phyloP scores from a whole-genome alignment of 1,139 yeast genomes.

The Yamadazyma dendronema region DNA sequence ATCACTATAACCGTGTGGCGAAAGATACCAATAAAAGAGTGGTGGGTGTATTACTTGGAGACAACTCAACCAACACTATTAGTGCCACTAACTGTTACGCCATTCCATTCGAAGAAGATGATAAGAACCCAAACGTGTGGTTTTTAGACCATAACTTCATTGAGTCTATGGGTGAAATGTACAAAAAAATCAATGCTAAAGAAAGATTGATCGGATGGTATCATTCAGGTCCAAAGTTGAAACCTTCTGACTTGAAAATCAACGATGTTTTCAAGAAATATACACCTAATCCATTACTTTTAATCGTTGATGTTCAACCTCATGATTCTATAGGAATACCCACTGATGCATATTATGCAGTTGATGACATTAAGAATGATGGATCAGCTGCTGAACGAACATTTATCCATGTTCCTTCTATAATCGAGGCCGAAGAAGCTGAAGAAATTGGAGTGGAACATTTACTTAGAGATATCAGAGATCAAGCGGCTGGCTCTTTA shows the following conservation, averaged over 20 bases:
- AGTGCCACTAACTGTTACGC: constrained; percentile 79
- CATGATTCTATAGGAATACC: constrained; percentile 75
- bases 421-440: constrained; percentile 96
- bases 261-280: constrained; percentile 86
- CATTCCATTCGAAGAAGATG: constrained; percentile 96
- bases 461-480: constrained; percentile 87
- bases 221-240: constrained; percentile 93
- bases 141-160: constrained; percentile 95
- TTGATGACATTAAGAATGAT: constrained; percentile 94
- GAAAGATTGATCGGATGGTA: constrained; percentile 98
- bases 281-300: constrained; percentile 75
- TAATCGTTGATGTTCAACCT: constrained; percentile 91
- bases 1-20: constrained; percentile 87
- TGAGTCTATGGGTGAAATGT: constrained; percentile 97
- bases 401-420: constrained; percentile 88
- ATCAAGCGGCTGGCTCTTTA: constrained; percentile 93
- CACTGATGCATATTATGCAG: constrained; percentile 91
- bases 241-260: constrained; percentile 84
- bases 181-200: constrained; percentile 93
- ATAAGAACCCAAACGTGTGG: constrained; percentile 91
- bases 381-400: constrained; percentile 95
- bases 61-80: constrained; percentile 54
- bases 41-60: constrained; percentile 92
- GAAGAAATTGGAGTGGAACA: constrained; percentile 99
- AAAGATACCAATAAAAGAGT: constrained; percentile 73